Percentiles rank a stretch among this genome's conserved stretches.
These are phyloP conservation scores for Candida suzukii DNA, from an alignment of 805 yeast species.

Conservation along the genomic window DNA sequence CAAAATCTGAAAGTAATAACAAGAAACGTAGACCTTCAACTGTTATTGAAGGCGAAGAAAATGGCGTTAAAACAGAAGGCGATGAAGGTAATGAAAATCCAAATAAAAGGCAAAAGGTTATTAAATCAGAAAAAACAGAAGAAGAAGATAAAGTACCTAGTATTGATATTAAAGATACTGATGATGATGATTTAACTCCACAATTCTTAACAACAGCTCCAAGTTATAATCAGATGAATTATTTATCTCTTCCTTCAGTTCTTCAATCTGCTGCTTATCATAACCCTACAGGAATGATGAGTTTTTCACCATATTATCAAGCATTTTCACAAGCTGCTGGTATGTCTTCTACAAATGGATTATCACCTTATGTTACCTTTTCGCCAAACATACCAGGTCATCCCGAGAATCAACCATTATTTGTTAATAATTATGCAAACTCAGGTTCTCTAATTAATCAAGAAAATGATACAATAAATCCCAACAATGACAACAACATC, in stretches of 20 bases:
- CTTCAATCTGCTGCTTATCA: conserved; percentile 12
- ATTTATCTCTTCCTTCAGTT: conserved; percentile 10
- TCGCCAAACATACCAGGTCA: background rate
- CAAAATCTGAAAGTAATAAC: no score
- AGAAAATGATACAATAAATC: no score
- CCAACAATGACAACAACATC: no score
- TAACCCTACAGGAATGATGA: conserved; percentile 8
- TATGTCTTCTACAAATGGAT: background rate
- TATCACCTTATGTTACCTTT: background rate
- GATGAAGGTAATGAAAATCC: background rate
- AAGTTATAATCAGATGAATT: conserved; percentile 5
- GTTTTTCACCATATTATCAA: conserved; percentile 14
- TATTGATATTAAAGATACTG: background rate
- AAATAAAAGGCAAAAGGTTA: background rate
- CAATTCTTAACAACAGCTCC: background rate
- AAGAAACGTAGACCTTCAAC: background rate
- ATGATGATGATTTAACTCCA: background rate
- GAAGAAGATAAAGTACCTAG: background rate
- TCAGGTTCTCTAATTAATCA: no score
- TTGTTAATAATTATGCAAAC: conserved; percentile 9
- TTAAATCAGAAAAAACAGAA: background rate
- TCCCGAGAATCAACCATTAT: conserved; percentile 4
- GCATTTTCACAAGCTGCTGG: conserved; percentile 5
- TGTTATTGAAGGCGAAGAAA: background rate
- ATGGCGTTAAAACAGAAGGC: background rate